Evolutionary conservation across 257 asterid species (phyloP).

Genomic region (Scutellaria galericulata): DNA sequence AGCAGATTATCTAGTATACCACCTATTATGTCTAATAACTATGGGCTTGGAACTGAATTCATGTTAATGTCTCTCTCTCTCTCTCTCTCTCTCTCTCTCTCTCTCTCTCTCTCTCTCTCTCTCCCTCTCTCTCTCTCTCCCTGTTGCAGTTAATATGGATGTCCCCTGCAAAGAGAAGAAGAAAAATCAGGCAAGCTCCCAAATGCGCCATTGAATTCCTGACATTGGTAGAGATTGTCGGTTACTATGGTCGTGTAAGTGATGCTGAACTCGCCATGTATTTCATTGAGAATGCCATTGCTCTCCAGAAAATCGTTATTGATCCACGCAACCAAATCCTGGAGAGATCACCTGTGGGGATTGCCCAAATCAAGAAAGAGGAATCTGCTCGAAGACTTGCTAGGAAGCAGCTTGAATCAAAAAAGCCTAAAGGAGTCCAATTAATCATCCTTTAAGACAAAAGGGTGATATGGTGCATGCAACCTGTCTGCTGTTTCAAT

Average conservation of each 20-base stretch:
- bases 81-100: background rate
- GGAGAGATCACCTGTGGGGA: conserved; percentile 44
- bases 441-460: conserved; percentile 45
- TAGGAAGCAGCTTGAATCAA: conserved; percentile 46
- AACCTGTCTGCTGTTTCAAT: background rate
- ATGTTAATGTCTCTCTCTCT: background rate
- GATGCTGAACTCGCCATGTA: conserved; percentile 56
- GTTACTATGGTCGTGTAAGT: conserved; percentile 59
- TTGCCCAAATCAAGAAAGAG: conserved; percentile 45
- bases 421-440: conserved; percentile 49
- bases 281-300: conserved; percentile 53
- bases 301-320: conserved; percentile 47
- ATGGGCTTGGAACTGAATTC: background rate
- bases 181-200: conserved; percentile 49
- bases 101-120: background rate
- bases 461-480: background rate
- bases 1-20: background rate
- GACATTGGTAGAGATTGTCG: conserved; percentile 55
- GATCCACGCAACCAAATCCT: conserved; percentile 59
- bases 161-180: conserved; percentile 52
- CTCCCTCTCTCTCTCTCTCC: background rate
- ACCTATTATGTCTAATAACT: background rate
- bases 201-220: conserved; percentile 40
- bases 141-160: conserved; percentile 57
- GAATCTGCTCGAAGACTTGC: conserved; percentile 54